A percentile compares a stretch with the other conserved stretches of the same genome.
Conservation (phyloP, 23 red algal species). For the Gracilaria caudata region DNA sequence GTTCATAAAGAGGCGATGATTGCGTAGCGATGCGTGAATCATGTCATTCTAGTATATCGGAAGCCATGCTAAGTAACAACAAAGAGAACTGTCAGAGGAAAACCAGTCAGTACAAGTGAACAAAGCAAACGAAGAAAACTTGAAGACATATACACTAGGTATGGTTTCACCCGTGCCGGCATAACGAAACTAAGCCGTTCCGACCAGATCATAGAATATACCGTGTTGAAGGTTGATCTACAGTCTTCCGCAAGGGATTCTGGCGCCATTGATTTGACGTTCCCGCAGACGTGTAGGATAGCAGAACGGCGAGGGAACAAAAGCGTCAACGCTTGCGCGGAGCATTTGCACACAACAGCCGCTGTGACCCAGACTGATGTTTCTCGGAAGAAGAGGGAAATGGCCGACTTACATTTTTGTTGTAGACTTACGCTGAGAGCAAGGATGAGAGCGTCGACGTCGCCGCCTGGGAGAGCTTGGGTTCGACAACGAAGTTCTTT, state of each 20-base stretch:
- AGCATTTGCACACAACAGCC: conserved; percentile 3
- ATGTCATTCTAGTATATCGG: background rate
- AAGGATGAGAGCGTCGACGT: too few relatives aligned
- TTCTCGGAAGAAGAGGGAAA: background rate
- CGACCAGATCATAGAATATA: conserved; percentile 68
- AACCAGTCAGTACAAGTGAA: background rate
- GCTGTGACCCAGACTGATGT: conserved; percentile 27
- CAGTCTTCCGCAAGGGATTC: conserved; percentile 49
- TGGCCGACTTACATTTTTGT: background rate
- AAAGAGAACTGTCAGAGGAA: background rate
- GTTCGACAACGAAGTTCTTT: too few relatives aligned
- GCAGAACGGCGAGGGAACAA: conserved; percentile 21
- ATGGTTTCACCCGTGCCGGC: conserved; percentile 63
- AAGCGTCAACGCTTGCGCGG: conserved; percentile 3
- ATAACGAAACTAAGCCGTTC: conserved; percentile 60
- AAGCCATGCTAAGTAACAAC: background rate
- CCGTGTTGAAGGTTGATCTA: conserved; percentile 33
- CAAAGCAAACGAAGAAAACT: background rate
- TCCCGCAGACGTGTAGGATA: conserved; percentile 30
- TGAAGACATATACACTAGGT: conserved; percentile 14
- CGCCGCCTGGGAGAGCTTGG: too few relatives aligned
- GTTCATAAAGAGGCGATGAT: too few relatives aligned
- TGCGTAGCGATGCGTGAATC: background rate
- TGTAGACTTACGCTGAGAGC: too few relatives aligned
- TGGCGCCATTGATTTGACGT: conserved; percentile 36